These are phyloP conservation scores for Cicer yamashitae DNA, from an alignment of 306 rosid species.

Conservation along the genomic window DNA sequence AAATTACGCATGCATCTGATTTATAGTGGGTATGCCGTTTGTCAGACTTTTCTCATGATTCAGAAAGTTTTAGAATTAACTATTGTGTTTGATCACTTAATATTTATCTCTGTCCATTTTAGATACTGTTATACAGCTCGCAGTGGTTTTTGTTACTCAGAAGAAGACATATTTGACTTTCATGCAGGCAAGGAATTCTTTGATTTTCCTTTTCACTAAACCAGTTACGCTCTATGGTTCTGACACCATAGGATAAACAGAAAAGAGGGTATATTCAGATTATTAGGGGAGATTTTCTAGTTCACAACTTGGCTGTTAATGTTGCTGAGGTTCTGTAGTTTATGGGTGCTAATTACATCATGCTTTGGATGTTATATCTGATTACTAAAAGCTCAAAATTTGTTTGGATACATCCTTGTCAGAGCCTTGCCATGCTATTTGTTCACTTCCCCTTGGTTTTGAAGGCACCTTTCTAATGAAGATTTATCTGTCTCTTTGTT, in stretches of 20 bases:
- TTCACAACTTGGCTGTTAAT: slow-evolving; percentile 16
- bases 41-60: slow-evolving; percentile 33
- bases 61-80: slow-evolving; percentile 26
- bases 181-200: slow-evolving; percentile 69
- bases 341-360: slow-evolving; percentile 24
- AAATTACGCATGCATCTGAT: slow-evolving; percentile 90
- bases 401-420: neutral
- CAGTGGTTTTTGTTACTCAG: slow-evolving; percentile 92
- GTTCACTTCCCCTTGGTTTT: slow-evolving; percentile 28
- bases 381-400: slow-evolving; percentile 26
- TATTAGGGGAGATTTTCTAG: slow-evolving; percentile 15
- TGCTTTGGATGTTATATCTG: slow-evolving; percentile 21
- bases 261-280: slow-evolving; percentile 25
- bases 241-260: slow-evolving; percentile 20
- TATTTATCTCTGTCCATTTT: slow-evolving; percentile 40
- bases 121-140: slow-evolving; percentile 94
- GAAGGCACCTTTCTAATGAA: slow-evolving; percentile 22
- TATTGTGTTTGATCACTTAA: slow-evolving; percentile 31
- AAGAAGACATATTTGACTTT: slow-evolving; percentile 84
- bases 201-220: slow-evolving; percentile 24
- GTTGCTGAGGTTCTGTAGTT: slow-evolving; percentile 26
- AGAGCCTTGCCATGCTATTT: slow-evolving; percentile 13
- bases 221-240: neutral
- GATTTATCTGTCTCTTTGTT: slow-evolving; percentile 31
- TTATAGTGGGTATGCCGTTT: slow-evolving; percentile 76